Evolutionary conservation across 176 grass and related monocot genomes (phyloP).

Genomic region (Eremochloa ophiuroides): DNA sequence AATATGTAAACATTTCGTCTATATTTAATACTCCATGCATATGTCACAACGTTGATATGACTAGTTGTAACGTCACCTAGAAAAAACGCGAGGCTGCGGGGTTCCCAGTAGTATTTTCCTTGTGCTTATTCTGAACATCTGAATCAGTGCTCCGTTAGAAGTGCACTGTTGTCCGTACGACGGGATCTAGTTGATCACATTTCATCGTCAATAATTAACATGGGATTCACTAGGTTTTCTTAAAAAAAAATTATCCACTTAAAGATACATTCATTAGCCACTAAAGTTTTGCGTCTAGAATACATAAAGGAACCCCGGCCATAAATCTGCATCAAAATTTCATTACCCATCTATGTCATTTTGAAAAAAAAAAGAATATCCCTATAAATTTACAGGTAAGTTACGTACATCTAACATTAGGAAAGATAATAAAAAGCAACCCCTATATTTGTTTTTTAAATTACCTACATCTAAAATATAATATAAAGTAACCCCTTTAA

Average conservation of each 20-base stretch:
- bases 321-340: not conserved
- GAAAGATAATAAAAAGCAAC: not conserved
- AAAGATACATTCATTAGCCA: not conserved
- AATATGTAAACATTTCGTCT: too few relatives aligned
- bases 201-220: not conserved
- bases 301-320: not conserved
- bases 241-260: not conserved
- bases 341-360: not conserved
- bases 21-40: too few relatives aligned
- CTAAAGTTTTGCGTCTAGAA: not conserved
- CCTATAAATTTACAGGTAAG: not conserved
- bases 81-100: too few relatives aligned
- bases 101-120: too few relatives aligned
- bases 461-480: not conserved
- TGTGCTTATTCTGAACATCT: not conserved
- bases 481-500: not conserved
- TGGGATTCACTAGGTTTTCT: not conserved
- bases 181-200: not conserved
- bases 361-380: not conserved
- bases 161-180: not conserved
- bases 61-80: too few relatives aligned
- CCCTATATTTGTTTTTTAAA: not conserved
- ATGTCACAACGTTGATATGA: too few relatives aligned
- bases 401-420: not conserved
- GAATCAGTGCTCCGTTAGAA: not conserved